Evolutionary conservation across 345 rosid species (phyloP).

Genomic region (Corchorus capsularis): DNA sequence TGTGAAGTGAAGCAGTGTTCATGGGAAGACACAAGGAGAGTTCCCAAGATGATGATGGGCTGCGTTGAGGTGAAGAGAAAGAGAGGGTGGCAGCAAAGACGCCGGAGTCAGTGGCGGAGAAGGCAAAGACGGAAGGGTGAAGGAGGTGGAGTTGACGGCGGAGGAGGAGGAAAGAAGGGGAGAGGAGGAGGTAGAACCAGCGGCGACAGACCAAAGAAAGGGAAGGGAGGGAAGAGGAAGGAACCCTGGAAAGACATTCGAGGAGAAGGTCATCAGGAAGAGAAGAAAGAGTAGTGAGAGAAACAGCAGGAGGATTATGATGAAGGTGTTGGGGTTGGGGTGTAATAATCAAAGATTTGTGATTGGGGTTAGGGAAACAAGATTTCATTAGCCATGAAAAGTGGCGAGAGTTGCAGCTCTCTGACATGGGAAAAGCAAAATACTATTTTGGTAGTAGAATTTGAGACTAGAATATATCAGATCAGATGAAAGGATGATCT

Average conservation of each 20-base stretch:
- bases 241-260: slow-evolving; percentile 74
- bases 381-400: slow-evolving; percentile 94
- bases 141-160: slow-evolving; percentile 59
- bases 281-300: slow-evolving; percentile 39
- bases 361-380: slow-evolving; percentile 68
- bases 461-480: no score
- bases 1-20: slow-evolving; percentile 22
- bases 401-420: slow-evolving; percentile 84
- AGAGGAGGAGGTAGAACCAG: slow-evolving; percentile 74
- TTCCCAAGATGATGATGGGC: slow-evolving; percentile 16
- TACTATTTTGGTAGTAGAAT: no score
- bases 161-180: slow-evolving; percentile 61
- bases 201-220: slow-evolving; percentile 76
- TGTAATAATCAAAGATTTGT: slow-evolving; percentile 36
- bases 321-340: slow-evolving; percentile 26
- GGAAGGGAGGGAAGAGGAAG: slow-evolving; percentile 64
- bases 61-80: slow-evolving; percentile 27
- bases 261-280: slow-evolving; percentile 83
- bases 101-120: slow-evolving; percentile 50
- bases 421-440: slow-evolving; percentile 46
- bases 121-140: slow-evolving; percentile 57
- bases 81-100: slow-evolving; percentile 55
- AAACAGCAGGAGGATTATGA: slow-evolving; percentile 16
- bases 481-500: not conserved
- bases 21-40: slow-evolving; percentile 10